Conservation (phyloP, 768 basidiomycete genomes). For the Mycena rosella region DNA sequence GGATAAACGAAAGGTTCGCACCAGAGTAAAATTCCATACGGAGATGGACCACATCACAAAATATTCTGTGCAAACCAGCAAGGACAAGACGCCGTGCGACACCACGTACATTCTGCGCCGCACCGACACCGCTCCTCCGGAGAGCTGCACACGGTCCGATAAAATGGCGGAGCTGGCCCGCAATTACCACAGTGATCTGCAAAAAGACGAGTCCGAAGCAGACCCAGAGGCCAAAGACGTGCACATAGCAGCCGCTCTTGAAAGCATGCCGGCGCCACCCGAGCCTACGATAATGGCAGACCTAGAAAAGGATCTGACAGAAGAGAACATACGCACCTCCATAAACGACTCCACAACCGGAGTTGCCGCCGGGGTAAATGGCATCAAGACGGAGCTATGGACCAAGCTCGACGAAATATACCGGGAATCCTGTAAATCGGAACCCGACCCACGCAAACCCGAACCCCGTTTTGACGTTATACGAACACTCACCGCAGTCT, state of each 20-base stretch:
- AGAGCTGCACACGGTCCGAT: background rate
- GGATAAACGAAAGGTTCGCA: background rate
- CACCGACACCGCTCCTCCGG: background rate
- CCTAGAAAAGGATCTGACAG: background rate
- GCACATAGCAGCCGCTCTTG: background rate
- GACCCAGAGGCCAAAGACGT: background rate
- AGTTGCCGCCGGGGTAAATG: constrained; percentile 3
- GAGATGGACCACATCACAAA: background rate
- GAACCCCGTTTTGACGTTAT: background rate
- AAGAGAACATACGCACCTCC: background rate
- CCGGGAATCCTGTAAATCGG: background rate
- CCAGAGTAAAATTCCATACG: background rate
- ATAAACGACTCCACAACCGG: background rate
- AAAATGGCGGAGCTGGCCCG: constrained; percentile 3
- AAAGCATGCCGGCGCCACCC: background rate
- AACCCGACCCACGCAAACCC: background rate
- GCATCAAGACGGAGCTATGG: constrained; percentile 21
- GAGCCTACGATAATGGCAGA: background rate
- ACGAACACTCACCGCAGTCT: background rate
- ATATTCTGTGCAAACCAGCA: background rate
- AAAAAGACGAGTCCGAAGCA: background rate
- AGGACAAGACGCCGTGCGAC: background rate
- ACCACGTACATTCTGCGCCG: background rate
- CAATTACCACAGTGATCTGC: constrained; percentile 1
- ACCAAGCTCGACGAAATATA: constrained; percentile 15